Percentiles rank a stretch among this genome's conserved stretches.
Evolutionary conservation across 805 yeast genomes (phyloP).

Genomic region (Kluyveromyces dobzhanskii): DNA sequence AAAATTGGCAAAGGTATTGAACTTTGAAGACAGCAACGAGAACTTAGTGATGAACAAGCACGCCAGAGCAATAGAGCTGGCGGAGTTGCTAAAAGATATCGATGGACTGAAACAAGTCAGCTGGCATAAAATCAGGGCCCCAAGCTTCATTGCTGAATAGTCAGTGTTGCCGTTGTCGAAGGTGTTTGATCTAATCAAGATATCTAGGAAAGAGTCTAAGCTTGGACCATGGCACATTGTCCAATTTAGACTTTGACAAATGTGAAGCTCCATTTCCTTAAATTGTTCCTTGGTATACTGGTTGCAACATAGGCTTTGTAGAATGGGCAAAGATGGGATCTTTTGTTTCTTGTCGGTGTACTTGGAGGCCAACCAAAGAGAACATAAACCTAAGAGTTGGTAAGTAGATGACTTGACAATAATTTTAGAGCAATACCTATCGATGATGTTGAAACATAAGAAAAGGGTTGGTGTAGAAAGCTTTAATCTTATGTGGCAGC

Average conservation of each 20-base stretch:
- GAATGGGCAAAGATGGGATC: conserved; percentile 44
- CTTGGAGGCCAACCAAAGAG: conserved; percentile 86
- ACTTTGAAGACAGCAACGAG: neutral
- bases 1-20: neutral
- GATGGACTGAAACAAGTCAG: conserved; percentile 54
- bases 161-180: conserved; percentile 3
- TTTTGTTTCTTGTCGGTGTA: conserved; percentile 59
- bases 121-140: conserved; percentile 58
- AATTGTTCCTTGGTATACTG: conserved; percentile 49
- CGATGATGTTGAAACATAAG: conserved; percentile 64
- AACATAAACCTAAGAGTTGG: conserved; percentile 78
- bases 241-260: conserved; percentile 59
- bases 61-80: conserved; percentile 35
- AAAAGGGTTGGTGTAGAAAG: conserved; percentile 58
- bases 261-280: conserved; percentile 60
- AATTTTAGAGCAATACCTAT: conserved; percentile 77
- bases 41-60: conserved; percentile 2
- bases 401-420: conserved; percentile 74
- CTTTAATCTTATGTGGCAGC: conserved; percentile 54
- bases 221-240: conserved; percentile 47
- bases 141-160: conserved; percentile 37
- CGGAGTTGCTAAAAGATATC: conserved; percentile 42
- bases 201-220: conserved; percentile 54
- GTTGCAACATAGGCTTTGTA: conserved; percentile 49
- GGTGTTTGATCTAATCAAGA: conserved; percentile 32